Evolutionary conservation across 2,329 filamentous ascomycete genomes (phyloP).

Genomic region (Stachybotrys chlorohalonatus): DNA sequence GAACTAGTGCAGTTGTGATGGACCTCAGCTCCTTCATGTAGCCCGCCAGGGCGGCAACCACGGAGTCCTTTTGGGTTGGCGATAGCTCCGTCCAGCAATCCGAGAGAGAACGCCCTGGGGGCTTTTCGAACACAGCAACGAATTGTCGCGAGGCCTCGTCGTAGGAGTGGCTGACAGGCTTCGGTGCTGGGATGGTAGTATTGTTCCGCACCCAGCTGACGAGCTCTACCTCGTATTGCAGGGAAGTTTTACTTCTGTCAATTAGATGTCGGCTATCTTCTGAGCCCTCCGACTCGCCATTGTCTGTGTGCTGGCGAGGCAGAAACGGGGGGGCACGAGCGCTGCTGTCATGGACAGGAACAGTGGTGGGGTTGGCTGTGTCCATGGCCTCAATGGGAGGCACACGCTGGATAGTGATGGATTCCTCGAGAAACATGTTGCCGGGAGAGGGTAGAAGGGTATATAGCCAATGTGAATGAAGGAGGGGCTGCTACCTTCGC

Average conservation of each 20-base stretch:
- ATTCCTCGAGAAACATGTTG: constrained; percentile 1
- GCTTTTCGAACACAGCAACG: constrained; percentile 2
- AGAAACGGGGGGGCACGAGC: no score
- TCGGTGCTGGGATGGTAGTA: constrained; percentile 3
- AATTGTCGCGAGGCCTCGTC: constrained; percentile 1
- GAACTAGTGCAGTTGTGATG: background rate
- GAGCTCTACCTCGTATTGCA: constrained; percentile 2
- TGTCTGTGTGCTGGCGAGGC: no score
- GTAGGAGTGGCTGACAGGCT: background rate
- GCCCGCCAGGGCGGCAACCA: background rate
- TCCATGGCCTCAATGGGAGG: background rate
- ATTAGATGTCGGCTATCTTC: background rate
- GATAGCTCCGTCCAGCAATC: constrained; percentile 4
- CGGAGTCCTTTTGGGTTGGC: background rate
- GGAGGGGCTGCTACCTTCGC: no score
- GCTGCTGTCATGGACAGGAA: background rate
- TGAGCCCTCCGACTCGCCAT: background rate
- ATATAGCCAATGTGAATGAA: background rate
- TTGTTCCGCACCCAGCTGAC: constrained; percentile 1
- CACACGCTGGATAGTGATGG: background rate
- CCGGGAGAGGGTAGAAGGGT: background rate
- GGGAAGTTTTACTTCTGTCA: background rate
- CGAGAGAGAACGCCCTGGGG: background rate
- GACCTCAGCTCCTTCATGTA: constrained; percentile 2
- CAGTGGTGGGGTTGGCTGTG: background rate